phyloP scores from a whole-genome alignment of 768 basidiomycete genomes.

The Mycena galopus region DNA sequence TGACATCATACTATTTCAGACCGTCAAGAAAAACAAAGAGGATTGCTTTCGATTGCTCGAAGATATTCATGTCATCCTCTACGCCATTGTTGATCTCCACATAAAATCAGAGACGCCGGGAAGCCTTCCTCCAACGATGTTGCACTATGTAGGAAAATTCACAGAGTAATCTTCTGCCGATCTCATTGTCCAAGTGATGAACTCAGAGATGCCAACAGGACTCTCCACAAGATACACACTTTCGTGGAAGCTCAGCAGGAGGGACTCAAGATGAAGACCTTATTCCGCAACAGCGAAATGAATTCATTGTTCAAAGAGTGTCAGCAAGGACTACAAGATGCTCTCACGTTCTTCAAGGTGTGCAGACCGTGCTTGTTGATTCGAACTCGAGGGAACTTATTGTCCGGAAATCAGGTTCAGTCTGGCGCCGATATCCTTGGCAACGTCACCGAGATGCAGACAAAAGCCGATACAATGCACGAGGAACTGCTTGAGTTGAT shows the following conservation, averaged over 20 bases:
- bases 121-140: background rate
- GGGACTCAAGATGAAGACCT: background rate
- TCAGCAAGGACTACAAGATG: background rate
- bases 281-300: conserved; percentile 2
- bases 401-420: background rate
- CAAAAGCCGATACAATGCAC: background rate
- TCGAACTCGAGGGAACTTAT: too few species aligned
- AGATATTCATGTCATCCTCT: background rate
- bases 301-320: conserved; percentile 8
- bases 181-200: background rate
- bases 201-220: background rate
- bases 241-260: conserved; percentile 14
- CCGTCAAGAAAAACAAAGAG: background rate
- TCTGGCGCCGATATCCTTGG: background rate
- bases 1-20: background rate
- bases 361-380: too few species aligned
- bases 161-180: background rate
- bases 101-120: background rate
- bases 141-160: background rate
- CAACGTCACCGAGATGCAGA: background rate
- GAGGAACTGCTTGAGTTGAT: background rate
- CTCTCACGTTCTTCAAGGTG: background rate
- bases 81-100: background rate
- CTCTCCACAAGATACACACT: background rate
- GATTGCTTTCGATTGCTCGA: background rate